A percentile compares a stretch with the other conserved stretches of the same genome.
These are phyloP conservation scores for Boletus patriciae DNA, from an alignment of 768 basidiomycete genomes.

Conservation along the genomic window DNA sequence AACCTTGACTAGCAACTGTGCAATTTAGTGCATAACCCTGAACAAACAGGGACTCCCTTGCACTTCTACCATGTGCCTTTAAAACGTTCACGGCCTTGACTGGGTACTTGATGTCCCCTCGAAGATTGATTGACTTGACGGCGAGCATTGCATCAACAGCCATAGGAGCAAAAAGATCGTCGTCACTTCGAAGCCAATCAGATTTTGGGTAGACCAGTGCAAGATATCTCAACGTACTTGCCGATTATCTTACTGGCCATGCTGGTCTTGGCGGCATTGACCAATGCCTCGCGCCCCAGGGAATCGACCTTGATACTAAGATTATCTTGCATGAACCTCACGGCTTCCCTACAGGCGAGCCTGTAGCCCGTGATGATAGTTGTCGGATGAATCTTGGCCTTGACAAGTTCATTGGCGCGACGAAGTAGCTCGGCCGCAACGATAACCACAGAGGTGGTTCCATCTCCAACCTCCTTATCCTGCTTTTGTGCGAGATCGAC, in stretches of 20 bases:
- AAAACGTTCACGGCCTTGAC: slow-evolving; percentile 98
- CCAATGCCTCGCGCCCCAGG: slow-evolving; percentile 86
- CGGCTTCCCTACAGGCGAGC: slow-evolving; percentile 94
- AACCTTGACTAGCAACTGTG: slow-evolving; percentile 98
- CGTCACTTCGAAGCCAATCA: slow-evolving; percentile 61
- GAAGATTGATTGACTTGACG: slow-evolving; percentile 89
- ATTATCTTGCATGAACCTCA: slow-evolving; percentile 97
- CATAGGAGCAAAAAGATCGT: slow-evolving; percentile 97
- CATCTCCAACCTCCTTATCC: slow-evolving; percentile 99
- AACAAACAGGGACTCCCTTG: slow-evolving; percentile 91
- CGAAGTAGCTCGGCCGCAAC: slow-evolving; percentile 96
- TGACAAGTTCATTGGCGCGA: slow-evolving; percentile 96
- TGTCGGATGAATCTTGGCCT: slow-evolving; percentile 97
- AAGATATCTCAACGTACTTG: slow-evolving; percentile 59
- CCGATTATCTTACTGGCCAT: slow-evolving; percentile 99
- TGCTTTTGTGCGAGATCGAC: slow-evolving; percentile 99
- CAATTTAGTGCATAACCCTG: slow-evolving; percentile 98
- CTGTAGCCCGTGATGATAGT: slow-evolving; percentile 99
- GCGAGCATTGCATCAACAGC: slow-evolving; percentile 99
- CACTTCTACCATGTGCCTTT: slow-evolving; percentile 96
- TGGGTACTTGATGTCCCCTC: slow-evolving; percentile 97
- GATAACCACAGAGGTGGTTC: slow-evolving; percentile 97
- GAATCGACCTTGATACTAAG: slow-evolving; percentile 91
- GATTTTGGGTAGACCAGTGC: not conserved
- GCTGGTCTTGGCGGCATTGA: slow-evolving; percentile 96